Evolutionary conservation across 768 basidiomycete species (phyloP), one percentile per base, ranked within the genome.

Genomic region (Lepiota brunneoincarnata): DNA sequence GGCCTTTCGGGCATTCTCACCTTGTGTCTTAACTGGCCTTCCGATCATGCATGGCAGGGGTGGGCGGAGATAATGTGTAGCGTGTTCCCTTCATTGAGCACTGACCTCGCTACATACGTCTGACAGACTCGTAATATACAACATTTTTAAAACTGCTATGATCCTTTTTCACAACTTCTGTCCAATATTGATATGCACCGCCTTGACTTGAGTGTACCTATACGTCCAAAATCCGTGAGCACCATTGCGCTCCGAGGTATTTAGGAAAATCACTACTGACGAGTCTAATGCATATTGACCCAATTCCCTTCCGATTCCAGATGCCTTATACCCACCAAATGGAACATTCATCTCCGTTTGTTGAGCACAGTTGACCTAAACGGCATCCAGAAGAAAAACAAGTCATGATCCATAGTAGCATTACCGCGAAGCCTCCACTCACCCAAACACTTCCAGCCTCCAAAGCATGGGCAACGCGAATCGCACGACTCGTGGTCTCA

Each of bases 381-480:
- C 80, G 9, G 90, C 91, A 24, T 93, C 93, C 3, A 90, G 87
- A 73, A 71, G 49, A 94, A 70, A 0, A 89, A 91, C 24, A 87
- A 79, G 59, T 78, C 82, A 72, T 94, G 69, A 69, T 95, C 78
- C 63, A 14, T 75, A 64, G 63, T 81, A 70, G 12, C 80, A 64
- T 42, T n/a, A n/a, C n/a, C n/a, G n/a, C 58, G 57, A 64, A 75
- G 73, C 0, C 36, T 63, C 20, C 0, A 66, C 68, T 34, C 53
- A 86, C 71, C 79, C 81, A 89, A n/a, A 74, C 75, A 14, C 84
- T 86, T 26, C 88, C 87, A 3, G 87, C 84, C 59, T 86, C 78
- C 56, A 94, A 70, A 56, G 68, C 72, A 67, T 87, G 80, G 21
- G 89, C 83, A 9, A 83, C 78, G 46, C 70, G 69, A 55, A 92